Evolutionary conservation across 2,329 filamentous ascomycete genomes (phyloP).

Genomic region (Penicillium freii): DNA sequence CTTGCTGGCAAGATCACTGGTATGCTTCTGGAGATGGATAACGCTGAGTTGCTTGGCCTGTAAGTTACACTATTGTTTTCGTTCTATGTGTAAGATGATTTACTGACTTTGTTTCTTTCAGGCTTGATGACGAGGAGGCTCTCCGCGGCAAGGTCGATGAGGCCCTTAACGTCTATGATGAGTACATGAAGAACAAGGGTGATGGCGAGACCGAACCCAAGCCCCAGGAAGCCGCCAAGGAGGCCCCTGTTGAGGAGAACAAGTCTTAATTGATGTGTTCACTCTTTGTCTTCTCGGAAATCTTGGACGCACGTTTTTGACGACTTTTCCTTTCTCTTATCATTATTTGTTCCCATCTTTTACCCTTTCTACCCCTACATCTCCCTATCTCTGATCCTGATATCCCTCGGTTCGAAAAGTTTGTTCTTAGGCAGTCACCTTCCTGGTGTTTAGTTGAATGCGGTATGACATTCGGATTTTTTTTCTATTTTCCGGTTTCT

Average conservation of each 20-base stretch:
- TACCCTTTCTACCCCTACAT: conserved; percentile 22
- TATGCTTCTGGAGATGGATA: conserved; percentile 99
- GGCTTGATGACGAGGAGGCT: conserved; percentile 83
- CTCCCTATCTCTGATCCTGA: conserved; percentile 36
- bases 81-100: neutral
- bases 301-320: conserved; percentile 37
- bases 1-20: conserved; percentile 98
- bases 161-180: conserved; percentile 94
- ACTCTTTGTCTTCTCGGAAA: conserved; percentile 27
- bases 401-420: conserved; percentile 46
- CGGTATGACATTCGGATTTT: conserved; percentile 31
- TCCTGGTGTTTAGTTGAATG: conserved; percentile 33
- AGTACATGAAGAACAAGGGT: conserved; percentile 89
- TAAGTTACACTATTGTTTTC: conserved; percentile 57
- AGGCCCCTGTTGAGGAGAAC: conserved; percentile 42
- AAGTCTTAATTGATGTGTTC: conserved; percentile 38
- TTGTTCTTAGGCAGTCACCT: conserved; percentile 37
- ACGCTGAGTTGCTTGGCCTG: conserved; percentile 88
- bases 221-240: conserved; percentile 46
- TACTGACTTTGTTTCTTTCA: conserved; percentile 40
- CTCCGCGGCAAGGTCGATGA: conserved; percentile 96
- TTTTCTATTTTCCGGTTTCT: conserved; percentile 13
- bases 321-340: conserved; percentile 34
- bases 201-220: conserved; percentile 48
- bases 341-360: conserved; percentile 23